Percentiles rank a stretch among this genome's conserved stretches.
These are phyloP conservation scores for Pseudomassariella vexata DNA, from an alignment of 2,329 filamentous ascomycete genomes.

Conservation along the genomic window DNA sequence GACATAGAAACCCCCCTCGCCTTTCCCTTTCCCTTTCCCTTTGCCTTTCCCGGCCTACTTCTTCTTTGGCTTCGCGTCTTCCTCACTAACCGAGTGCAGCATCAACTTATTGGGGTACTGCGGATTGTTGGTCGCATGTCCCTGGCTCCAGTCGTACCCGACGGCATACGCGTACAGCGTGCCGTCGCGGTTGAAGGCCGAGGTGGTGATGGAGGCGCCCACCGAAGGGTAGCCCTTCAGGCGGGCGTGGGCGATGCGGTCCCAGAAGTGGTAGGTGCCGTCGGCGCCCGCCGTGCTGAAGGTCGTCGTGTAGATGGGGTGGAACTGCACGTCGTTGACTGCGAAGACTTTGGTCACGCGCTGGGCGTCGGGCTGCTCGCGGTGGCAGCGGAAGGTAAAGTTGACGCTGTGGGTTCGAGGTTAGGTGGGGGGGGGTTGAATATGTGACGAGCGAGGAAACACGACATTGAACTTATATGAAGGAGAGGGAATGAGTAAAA, in stretches of 20 bases:
- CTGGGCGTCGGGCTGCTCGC: constrained; percentile 9
- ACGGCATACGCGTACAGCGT: constrained; percentile 54
- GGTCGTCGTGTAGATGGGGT: constrained; percentile 16
- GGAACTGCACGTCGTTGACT: constrained; percentile 26
- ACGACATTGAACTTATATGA: neutral
- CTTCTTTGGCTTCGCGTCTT: constrained; percentile 12
- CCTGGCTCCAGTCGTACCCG: constrained; percentile 70
- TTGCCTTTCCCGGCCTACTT: neutral
- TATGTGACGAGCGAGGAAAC: neutral
- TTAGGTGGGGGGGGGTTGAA: constrained; percentile 1
- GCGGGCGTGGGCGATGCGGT: constrained; percentile 43
- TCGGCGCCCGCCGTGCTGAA: constrained; percentile 29
- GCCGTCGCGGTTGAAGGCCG: constrained; percentile 56
- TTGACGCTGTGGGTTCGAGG: constrained; percentile 6
- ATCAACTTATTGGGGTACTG: constrained; percentile 19
- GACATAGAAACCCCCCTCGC: neutral
- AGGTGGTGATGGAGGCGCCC: constrained; percentile 54
- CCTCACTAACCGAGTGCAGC: constrained; percentile 18
- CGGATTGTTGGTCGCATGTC: constrained; percentile 33
- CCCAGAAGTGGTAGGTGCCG: constrained; percentile 44
- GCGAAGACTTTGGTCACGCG: constrained; percentile 21
- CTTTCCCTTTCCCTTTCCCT: neutral
- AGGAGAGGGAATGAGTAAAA: too few relatives aligned
- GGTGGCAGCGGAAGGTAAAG: constrained; percentile 28
- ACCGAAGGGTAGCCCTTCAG: constrained; percentile 48